Base-by-base conservation (phyloP, 768 basidiomycete genomes). In the Suillus placidus region DNA sequence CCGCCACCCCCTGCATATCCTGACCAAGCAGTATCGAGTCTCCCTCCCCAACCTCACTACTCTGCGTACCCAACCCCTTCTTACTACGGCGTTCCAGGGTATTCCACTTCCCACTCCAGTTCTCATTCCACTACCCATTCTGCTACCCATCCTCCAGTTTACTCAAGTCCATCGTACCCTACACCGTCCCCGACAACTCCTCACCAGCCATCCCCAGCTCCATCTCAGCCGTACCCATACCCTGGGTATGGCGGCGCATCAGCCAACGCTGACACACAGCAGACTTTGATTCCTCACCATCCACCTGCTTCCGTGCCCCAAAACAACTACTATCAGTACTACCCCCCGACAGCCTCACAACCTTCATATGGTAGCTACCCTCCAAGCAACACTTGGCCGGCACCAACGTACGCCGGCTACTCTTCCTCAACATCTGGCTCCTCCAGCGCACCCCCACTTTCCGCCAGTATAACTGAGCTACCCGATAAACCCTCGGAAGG, bases 51-150 rank as follows among this genome's bases (percentile, higher is more conserved):
- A 18, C 62, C 75, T 4, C 74, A 78, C 26, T 79, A 78, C 51
- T 55, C 75, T 16, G 73, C 79, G 10, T 80, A 79, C 40, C 68
- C 76, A 10, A 62, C 74, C n/a, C 69, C 75, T 2, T 70, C 68
- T 47, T 80, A 77, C 61, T 81, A 81, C 57, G 67, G 66, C 40
- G 68, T 73, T 64, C 63, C 77, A 32, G 74, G 72, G 69, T 78
- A 67, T 51, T 71, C 60, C 13, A 5, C 37, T 26, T 43, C 61
- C 42, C 63, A 51, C 9, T 55, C 54, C 12, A 35, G 6, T n/a
- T 55, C 54, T 13, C 54, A 55, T 55, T n/a, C 54, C 6, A 20
- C 54, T 13, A 3, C 54, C 70, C 76, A 66, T 47, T 71, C 61
- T 10, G 2, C 42, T 23, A 34, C 61, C 51, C 64, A 54, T 16